Evolutionary conservation across 148 eudicot species (phyloP).

Genomic region (Euryodendron excelsum): DNA sequence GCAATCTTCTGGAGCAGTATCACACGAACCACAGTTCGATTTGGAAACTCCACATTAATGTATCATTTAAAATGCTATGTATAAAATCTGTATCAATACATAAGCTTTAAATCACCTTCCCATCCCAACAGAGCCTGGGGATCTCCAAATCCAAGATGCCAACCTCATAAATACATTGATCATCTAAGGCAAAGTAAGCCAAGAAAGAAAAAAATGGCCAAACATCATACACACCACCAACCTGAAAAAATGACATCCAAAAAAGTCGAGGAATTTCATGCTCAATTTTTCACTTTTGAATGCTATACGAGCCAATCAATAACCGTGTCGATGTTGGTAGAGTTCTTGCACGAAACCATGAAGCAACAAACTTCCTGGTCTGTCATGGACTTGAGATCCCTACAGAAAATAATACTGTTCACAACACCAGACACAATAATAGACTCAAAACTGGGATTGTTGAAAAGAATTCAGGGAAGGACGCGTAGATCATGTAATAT

Average conservation of each 20-base stretch:
- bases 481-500: not conserved
- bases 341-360: constrained; percentile 61
- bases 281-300: constrained; percentile 27
- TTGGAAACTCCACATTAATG: no score
- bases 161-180: not conserved
- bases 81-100: not conserved
- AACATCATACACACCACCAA: not conserved
- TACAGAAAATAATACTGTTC: constrained; percentile 13
- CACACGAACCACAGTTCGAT: no score
- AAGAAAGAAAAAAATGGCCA: not conserved
- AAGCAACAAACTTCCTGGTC: constrained; percentile 57
- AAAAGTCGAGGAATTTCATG: not conserved
- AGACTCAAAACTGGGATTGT: not conserved
- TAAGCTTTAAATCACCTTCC: not conserved
- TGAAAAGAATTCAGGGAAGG: not conserved
- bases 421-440: not conserved
- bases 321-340: constrained; percentile 43
- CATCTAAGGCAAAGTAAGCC: not conserved
- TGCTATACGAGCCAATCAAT: constrained; percentile 54
- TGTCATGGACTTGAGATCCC: constrained; percentile 38
- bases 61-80: not conserved
- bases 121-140: not conserved
- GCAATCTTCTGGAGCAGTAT: no score
- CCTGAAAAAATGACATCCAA: not conserved
- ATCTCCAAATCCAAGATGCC: not conserved